phyloP scores from a whole-genome alignment of 2,329 filamentous ascomycete species.

The Nigrograna mackinnonii region DNA sequence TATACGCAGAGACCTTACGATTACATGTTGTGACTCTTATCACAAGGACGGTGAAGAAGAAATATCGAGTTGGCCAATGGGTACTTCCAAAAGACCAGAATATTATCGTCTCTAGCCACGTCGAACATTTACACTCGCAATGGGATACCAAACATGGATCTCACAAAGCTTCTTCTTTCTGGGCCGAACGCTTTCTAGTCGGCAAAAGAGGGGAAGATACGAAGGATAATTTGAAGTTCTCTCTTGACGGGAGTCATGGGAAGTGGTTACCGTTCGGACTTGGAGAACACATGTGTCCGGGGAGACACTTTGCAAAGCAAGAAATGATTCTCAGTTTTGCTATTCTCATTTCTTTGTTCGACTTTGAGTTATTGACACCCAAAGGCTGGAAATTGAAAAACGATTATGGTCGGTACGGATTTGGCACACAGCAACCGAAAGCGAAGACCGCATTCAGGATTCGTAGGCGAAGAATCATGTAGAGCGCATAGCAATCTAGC shows the following conservation, averaged over 20 bases:
- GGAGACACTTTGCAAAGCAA: constrained; percentile 21
- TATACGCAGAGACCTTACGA: constrained; percentile 17
- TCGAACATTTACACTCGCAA: constrained; percentile 5
- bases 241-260: constrained; percentile 6
- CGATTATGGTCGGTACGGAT: constrained; percentile 11
- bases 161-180: constrained; percentile 5
- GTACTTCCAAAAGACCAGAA: constrained; percentile 3
- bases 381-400: constrained; percentile 6
- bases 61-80: constrained; percentile 8
- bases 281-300: constrained; percentile 19
- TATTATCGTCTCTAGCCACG: constrained; percentile 11
- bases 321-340: constrained; percentile 14
- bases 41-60: constrained; percentile 6
- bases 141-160: constrained; percentile 10
- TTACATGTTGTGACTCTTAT: constrained; percentile 8
- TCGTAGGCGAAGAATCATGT: no score
- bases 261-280: constrained; percentile 16
- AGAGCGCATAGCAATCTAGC: no score
- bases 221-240: constrained; percentile 5
- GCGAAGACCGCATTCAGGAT: constrained; percentile 11
- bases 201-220: no score
- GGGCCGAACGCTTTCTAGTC: constrained; percentile 10
- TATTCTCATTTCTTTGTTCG: constrained; percentile 10
- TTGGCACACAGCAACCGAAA: constrained; percentile 11
- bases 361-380: constrained; percentile 10